These are phyloP conservation scores for Rhododendron kiyosumense DNA, from an alignment of 148 eudicot genomes.

Conservation along the genomic window DNA sequence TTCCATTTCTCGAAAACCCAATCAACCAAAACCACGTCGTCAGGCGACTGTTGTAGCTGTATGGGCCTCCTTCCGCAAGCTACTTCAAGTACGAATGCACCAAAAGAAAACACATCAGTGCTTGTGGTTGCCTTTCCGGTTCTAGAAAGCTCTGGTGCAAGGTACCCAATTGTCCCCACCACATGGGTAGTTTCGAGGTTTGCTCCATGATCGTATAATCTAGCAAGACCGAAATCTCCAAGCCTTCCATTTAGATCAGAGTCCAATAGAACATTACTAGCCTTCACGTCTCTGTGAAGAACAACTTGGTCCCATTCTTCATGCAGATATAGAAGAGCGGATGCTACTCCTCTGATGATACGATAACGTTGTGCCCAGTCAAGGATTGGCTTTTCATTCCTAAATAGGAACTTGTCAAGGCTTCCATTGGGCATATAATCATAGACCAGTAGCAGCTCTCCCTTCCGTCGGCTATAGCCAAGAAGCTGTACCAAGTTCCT, in stretches of 20 bases:
- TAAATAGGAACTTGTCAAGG: conserved; percentile 35
- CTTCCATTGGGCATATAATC: conserved; percentile 42
- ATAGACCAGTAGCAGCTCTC: neutral
- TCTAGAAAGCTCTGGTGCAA: conserved; percentile 39
- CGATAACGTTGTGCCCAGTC: conserved; percentile 29
- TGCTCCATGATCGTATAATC: conserved; percentile 38
- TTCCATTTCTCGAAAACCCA: conserved; percentile 30
- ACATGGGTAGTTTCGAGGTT: conserved; percentile 38
- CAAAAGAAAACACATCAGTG: conserved; percentile 38
- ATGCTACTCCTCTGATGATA: conserved; percentile 37
- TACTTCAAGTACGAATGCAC: conserved; percentile 34
- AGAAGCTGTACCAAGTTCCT: conserved; percentile 40
- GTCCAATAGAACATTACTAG: conserved; percentile 42
- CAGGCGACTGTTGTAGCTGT: conserved; percentile 2
- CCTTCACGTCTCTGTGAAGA: conserved; percentile 43
- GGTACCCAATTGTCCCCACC: conserved; percentile 40
- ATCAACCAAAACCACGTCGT: conserved; percentile 20
- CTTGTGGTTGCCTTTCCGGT: conserved; percentile 33
- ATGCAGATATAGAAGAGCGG: conserved; percentile 39
- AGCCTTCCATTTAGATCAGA: conserved; percentile 33
- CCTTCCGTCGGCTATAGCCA: conserved; percentile 31
- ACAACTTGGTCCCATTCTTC: conserved; percentile 52
- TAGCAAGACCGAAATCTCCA: conserved; percentile 44
- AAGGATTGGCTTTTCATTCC: conserved; percentile 16
- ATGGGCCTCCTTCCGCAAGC: conserved; percentile 40